These are phyloP conservation scores for Backusella macrospora DNA, from an alignment of 192 early-diverging fungal species.

Conservation along the genomic window DNA sequence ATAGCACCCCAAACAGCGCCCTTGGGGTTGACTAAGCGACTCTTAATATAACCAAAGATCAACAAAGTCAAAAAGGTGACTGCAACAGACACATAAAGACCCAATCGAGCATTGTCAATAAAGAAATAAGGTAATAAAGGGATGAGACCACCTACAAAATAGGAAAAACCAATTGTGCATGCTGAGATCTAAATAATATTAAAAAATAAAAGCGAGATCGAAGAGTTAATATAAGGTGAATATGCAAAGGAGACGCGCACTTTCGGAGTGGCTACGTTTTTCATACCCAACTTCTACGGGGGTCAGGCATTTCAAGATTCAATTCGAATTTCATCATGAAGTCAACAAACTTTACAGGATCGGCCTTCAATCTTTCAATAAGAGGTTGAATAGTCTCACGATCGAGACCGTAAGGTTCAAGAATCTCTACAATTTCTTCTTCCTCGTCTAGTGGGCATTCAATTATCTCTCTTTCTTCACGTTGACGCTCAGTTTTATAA, in stretches of 20 bases:
- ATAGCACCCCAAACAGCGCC: conserved; percentile 43
- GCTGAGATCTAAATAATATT: conserved; percentile 49
- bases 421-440: conserved; percentile 64
- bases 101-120: conserved; percentile 40
- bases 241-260: not conserved
- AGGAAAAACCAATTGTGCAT: conserved; percentile 59
- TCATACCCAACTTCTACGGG: conserved; percentile 54
- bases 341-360: conserved; percentile 65
- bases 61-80: conserved; percentile 56
- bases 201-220: conserved; percentile 5
- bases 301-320: conserved; percentile 58
- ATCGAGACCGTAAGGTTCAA: conserved; percentile 66
- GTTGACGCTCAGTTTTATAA: conserved; percentile 57
- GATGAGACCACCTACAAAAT: conserved; percentile 67
- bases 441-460: conserved; percentile 58
- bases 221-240: not conserved
- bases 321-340: conserved; percentile 79
- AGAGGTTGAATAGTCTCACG: conserved; percentile 50
- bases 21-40: conserved; percentile 47
- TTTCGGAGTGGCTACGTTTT: not conserved
- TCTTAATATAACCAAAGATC: conserved; percentile 65
- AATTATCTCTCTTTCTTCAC: conserved; percentile 57
- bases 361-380: conserved; percentile 47
- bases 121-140: conserved; percentile 65
- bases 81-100: conserved; percentile 54